A percentile compares a stretch with the other conserved stretches of the same genome.
These are phyloP conservation scores for Suillus brevipes DNA, from an alignment of 768 basidiomycete genomes.

Conservation along the genomic window DNA sequence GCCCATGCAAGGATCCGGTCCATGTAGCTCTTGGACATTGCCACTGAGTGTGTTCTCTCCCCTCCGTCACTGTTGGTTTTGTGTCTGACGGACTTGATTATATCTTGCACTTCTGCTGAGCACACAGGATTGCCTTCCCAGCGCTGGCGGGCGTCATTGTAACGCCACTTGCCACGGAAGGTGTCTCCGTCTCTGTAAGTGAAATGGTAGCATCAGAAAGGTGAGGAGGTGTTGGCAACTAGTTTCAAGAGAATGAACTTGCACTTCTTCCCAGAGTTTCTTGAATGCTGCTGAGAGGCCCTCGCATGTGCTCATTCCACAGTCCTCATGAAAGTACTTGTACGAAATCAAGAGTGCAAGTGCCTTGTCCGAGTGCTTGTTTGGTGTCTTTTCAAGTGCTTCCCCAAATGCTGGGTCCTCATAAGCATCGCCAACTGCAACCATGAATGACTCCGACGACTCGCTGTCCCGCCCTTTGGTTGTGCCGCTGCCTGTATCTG, in stretches of 20 bases:
- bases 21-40: conserved; percentile 12
- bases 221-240: too few species aligned
- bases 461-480: neutral
- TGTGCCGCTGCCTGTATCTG: too few species aligned
- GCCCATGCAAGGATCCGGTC: conserved; percentile 3
- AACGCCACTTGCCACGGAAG: neutral
- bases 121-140: neutral
- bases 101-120: neutral
- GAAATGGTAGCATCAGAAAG: too few species aligned
- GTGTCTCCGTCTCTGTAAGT: neutral
- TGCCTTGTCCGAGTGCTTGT: conserved; percentile 2
- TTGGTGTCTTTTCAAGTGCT: neutral
- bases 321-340: conserved; percentile 5
- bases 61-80: neutral
- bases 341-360: conserved; percentile 2
- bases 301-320: conserved; percentile 1
- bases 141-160: neutral
- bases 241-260: too few species aligned
- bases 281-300: conserved; percentile 1
- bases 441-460: too few species aligned
- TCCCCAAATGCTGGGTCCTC: neutral
- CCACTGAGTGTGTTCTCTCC: neutral
- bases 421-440: neutral
- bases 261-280: neutral
- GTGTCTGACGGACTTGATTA: neutral